These are phyloP conservation scores for Xylaria sp. DNA, from an alignment of 2,329 filamentous ascomycete genomes.

Conservation along the genomic window DNA sequence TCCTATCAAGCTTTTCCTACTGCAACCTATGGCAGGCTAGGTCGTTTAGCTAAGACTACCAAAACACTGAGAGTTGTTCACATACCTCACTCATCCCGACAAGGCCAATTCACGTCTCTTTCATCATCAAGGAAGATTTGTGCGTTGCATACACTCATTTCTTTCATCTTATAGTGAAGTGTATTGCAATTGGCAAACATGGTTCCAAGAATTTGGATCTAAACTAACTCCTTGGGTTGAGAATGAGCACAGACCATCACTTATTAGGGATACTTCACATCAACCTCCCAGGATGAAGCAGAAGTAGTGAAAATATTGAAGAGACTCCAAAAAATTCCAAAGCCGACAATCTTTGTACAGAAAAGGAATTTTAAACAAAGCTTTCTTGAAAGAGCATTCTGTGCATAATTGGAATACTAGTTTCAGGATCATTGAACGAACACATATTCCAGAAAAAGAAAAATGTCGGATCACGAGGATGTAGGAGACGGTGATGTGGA, in stretches of 20 bases:
- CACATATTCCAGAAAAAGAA: slow-evolving; percentile 6
- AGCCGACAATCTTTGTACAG: not conserved
- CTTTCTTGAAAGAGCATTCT: not conserved
- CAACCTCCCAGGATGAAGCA: slow-evolving; percentile 35
- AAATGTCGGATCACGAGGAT: slow-evolving; percentile 39
- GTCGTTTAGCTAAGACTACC: not conserved
- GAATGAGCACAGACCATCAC: slow-evolving; percentile 34
- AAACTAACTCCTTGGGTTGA: slow-evolving; percentile 8
- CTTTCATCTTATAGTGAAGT: not conserved
- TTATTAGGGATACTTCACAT: slow-evolving; percentile 18
- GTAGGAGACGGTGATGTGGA: slow-evolving; percentile 43
- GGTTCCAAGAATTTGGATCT: not conserved
- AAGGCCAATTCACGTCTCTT: slow-evolving; percentile 13
- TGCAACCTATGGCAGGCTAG: slow-evolving; percentile 1
- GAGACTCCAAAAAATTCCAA: not conserved
- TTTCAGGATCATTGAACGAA: not conserved
- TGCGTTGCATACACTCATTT: not conserved
- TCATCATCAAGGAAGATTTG: not conserved
- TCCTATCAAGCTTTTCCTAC: slow-evolving; percentile 21
- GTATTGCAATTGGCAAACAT: not conserved
- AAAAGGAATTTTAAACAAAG: not conserved
- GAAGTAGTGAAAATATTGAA: slow-evolving; percentile 27
- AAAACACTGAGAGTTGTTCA: not conserved
- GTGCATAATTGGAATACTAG: not conserved
- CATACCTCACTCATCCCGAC: not conserved